Conservation (phyloP, 495 filamentous ascomycete species). For the Glonium stellatum region DNA sequence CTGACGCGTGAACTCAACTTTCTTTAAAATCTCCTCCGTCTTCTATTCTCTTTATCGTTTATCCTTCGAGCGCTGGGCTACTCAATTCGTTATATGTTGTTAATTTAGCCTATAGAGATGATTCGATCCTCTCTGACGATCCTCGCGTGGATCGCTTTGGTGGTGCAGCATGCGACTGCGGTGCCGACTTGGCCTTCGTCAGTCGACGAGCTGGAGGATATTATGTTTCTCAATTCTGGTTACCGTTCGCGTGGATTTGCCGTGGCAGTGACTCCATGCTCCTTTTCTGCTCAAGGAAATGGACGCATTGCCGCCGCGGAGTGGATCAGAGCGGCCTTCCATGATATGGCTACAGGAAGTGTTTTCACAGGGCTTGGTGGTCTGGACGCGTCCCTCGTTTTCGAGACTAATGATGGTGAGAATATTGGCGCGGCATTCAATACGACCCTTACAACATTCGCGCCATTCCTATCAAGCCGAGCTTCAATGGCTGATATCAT, state of each 20-base stretch:
- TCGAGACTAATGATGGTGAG: slow-evolving; percentile 45
- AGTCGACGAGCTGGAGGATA: slow-evolving; percentile 57
- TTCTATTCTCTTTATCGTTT: neutral
- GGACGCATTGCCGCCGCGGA: slow-evolving; percentile 53
- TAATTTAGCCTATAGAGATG: neutral
- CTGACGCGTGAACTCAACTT: neutral
- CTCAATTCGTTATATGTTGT: neutral
- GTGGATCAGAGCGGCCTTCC: slow-evolving; percentile 57
- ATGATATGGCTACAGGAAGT: slow-evolving; percentile 55
- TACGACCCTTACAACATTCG: slow-evolving; percentile 48
- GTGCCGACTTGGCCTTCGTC: slow-evolving; percentile 52
- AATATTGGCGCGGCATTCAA: slow-evolving; percentile 54
- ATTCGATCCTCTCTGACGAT: slow-evolving; percentile 9
- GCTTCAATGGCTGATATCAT: slow-evolving; percentile 52
- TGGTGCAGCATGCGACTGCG: slow-evolving; percentile 17
- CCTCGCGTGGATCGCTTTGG: slow-evolving; percentile 12
- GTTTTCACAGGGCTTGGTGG: slow-evolving; percentile 45
- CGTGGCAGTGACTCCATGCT: slow-evolving; percentile 52
- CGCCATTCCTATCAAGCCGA: slow-evolving; percentile 46
- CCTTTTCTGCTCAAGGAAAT: slow-evolving; percentile 46
- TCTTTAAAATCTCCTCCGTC: neutral
- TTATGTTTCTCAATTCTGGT: slow-evolving; percentile 52
- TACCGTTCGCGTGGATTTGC: slow-evolving; percentile 49
- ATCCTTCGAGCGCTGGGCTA: neutral
- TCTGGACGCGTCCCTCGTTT: slow-evolving; percentile 54